Conservation (phyloP, 129 eudicot species). For the Smallanthus sonchifolius region DNA sequence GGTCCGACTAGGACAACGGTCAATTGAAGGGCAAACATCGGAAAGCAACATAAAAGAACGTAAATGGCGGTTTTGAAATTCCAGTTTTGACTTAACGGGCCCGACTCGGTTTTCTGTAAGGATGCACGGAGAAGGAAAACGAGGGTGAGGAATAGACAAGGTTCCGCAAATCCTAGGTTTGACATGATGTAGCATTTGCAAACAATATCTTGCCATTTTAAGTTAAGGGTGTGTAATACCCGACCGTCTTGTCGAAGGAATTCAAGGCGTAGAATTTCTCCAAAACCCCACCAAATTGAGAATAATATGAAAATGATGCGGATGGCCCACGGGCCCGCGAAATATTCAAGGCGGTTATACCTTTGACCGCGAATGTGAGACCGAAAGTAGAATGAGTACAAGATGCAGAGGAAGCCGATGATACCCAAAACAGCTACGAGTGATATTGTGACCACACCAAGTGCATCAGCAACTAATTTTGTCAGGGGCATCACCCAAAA, state of each 20-base stretch:
- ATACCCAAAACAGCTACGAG: slow-evolving; percentile 60
- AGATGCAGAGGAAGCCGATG: slow-evolving; percentile 67
- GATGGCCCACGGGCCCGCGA: slow-evolving; percentile 85
- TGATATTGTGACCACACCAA: slow-evolving; percentile 92
- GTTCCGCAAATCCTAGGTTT: slow-evolving; percentile 95
- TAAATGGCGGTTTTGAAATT: slow-evolving; percentile 60
- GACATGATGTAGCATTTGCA: slow-evolving; percentile 93
- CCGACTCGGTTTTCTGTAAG: slow-evolving; percentile 58
- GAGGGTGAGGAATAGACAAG: slow-evolving; percentile 72
- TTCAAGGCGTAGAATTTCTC: slow-evolving; percentile 68
- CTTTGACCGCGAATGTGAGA: slow-evolving; percentile 54
- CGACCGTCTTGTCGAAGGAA: slow-evolving; percentile 63
- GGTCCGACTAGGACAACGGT: slow-evolving; percentile 57
- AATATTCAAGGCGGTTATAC: slow-evolving; percentile 58
- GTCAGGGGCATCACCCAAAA: slow-evolving; percentile 98
- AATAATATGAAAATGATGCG: slow-evolving; percentile 56
- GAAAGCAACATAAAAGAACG: slow-evolving; percentile 58
- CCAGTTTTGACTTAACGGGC: slow-evolving; percentile 67
- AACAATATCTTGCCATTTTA: slow-evolving; percentile 74
- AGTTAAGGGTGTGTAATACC: slow-evolving; percentile 42
- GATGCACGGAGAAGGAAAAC: slow-evolving; percentile 88
- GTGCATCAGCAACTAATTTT: slow-evolving; percentile 92
- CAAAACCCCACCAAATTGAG: slow-evolving; percentile 78
- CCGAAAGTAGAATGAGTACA: slow-evolving; percentile 73
- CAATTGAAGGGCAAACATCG: slow-evolving; percentile 66